Evolutionary conservation across 2,329 filamentous ascomycete genomes (phyloP).

Genomic region (Microsporum canis): DNA sequence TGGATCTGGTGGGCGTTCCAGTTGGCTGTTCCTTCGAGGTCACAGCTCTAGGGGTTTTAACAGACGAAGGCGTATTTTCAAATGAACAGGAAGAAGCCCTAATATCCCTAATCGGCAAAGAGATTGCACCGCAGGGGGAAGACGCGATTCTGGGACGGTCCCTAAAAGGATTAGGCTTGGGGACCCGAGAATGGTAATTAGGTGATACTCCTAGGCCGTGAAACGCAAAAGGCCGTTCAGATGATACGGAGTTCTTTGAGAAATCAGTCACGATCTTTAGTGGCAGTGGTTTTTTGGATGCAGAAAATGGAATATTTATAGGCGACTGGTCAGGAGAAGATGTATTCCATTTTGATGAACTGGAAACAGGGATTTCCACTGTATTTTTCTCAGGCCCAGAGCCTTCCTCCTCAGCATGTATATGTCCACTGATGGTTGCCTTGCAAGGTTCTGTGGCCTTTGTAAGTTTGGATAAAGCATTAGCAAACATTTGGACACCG

Average conservation of each 20-base stretch:
- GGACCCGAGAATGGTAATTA: background rate
- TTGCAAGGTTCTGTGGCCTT: background rate
- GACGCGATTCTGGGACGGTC: background rate
- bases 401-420: background rate
- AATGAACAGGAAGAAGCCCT: constrained; percentile 10
- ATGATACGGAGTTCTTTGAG: background rate
- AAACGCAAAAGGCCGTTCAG: background rate
- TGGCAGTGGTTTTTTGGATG: background rate
- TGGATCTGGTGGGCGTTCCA: background rate
- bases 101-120: background rate
- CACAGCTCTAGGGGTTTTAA: background rate
- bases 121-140: background rate
- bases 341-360: background rate
- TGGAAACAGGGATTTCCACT: background rate
- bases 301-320: background rate
- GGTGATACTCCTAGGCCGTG: background rate
- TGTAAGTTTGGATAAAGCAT: constrained; percentile 6
- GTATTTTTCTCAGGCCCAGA: background rate
- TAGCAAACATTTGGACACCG: constrained; percentile 9
- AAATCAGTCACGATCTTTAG: background rate
- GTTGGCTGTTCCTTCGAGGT: background rate
- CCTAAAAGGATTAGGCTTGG: constrained; percentile 12
- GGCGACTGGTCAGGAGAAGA: background rate
- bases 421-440: background rate
- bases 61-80: background rate